Evolutionary conservation across 371 early-diverging fungal genomes (phyloP).

Genomic region (Actinomucor elegans): DNA sequence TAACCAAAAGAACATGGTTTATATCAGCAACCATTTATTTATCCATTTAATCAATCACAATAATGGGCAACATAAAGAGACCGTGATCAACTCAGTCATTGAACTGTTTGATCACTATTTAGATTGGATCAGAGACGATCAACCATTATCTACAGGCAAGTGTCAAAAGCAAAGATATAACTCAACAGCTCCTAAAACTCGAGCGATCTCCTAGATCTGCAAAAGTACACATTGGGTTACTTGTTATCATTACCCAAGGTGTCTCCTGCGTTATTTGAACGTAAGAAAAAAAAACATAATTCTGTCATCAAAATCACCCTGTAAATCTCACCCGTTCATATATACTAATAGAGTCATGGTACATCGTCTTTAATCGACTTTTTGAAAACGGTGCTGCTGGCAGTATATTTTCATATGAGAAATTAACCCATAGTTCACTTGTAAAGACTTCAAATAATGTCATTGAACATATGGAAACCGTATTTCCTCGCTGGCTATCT

Average conservation of each 20-base stretch:
- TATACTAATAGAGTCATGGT: conserved; percentile 40
- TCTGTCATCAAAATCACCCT: no score
- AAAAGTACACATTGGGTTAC: conserved; percentile 25
- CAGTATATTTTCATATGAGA: conserved; percentile 32
- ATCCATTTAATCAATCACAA: conserved; percentile 25
- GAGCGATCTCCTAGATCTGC: conserved; percentile 9
- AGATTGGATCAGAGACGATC: not conserved
- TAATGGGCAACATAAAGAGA: conserved; percentile 2
- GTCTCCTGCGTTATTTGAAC: conserved; percentile 20
- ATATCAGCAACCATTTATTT: conserved; percentile 17
- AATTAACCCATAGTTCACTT: conserved; percentile 13
- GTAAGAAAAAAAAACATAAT: no score
- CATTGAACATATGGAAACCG: conserved; percentile 3
- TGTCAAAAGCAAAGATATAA: not conserved
- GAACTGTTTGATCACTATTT: conserved; percentile 20
- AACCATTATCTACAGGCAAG: conserved; percentile 10
- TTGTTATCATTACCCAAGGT: conserved; percentile 33
- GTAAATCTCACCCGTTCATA: no score
- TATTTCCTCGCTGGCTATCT: conserved; percentile 41
- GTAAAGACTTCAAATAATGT: conserved; percentile 6
- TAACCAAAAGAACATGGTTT: conserved; percentile 14
- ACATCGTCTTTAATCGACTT: conserved; percentile 21
- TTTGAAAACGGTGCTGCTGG: conserved; percentile 24
- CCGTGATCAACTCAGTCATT: conserved; percentile 15
- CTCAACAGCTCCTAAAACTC: not conserved